Evolutionary conservation across 192 early-diverging fungal species (phyloP), one percentile per base, ranked within the genome.

Genomic region (Coemansia sp.): DNA sequence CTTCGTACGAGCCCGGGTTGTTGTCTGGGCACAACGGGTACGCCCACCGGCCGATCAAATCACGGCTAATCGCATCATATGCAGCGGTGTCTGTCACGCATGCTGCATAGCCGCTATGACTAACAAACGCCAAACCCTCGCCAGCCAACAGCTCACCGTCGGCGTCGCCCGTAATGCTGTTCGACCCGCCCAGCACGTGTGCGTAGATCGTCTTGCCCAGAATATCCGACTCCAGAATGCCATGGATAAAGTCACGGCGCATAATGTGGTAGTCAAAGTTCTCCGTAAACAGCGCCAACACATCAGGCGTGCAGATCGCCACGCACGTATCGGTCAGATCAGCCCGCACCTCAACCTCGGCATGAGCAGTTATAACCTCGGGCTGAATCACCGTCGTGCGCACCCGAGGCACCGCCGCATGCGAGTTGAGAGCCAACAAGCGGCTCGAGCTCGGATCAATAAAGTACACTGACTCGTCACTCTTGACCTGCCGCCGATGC

Each of bases 231-330:
- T 88, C 89, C 57, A 97, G 68, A 62, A 96, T 93, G 23, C 93
- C 94, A 25, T 88, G 84, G 39, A 97, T 87, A 79, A 98, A 98
- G 77, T 98, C 91, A 22, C 82, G 81, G 21, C 94, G 86, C 50
- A 97, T 84, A 55, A 90, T 87, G 74, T 96, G 94, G 78, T 93
- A 98, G 82, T 98, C 97, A 84, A 97, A 97, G 83, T 97, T 97
- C 69, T 98, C 95, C 8, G 90, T 93, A 65, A 97, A 97, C 57
- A 96, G 83, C 2, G 93, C 87, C 22, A 93, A 90, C 4, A 95
- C 93, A 56, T 94, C 93, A 5, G 92, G 85, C 11, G 93, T 91
- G 82, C 97, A 98, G 49, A 98, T 93, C 59, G 93, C 94, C 51
- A 99, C 83, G 19, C 89, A 90, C 68, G 90, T 92, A 81, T 99